Conservation (phyloP, 2,329 filamentous ascomycete genomes). For the Paramyrothecium sp. region DNA sequence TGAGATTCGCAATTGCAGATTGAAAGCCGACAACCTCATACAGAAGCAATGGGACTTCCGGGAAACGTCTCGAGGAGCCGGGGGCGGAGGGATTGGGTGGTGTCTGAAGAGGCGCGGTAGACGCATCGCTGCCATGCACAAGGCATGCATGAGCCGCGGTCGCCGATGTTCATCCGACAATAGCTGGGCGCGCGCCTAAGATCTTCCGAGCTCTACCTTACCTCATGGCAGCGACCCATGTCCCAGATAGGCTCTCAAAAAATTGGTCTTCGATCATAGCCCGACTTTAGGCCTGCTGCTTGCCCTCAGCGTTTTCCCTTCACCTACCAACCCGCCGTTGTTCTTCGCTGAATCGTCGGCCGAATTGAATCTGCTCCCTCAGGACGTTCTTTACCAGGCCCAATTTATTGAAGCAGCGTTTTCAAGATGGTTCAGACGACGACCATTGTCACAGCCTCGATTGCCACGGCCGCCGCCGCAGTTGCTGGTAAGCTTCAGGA, state of each 20-base stretch:
- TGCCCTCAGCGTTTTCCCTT: not conserved
- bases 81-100: not conserved
- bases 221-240: not conserved
- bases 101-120: not conserved
- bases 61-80: too few relatives aligned
- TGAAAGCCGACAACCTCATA: not conserved
- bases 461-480: constrained; percentile 59
- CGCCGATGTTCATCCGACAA: constrained; percentile 11
- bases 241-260: not conserved
- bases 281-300: not conserved
- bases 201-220: constrained; percentile 8
- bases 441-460: constrained; percentile 59
- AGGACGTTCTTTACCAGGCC: too few relatives aligned
- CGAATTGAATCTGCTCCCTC: not conserved
- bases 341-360: not conserved
- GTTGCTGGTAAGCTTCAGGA: constrained; percentile 49
- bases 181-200: constrained; percentile 11
- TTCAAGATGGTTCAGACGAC: constrained; percentile 46
- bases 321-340: not conserved
- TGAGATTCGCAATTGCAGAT: not conserved
- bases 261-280: constrained; percentile 1
- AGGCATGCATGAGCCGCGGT: not conserved
- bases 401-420: not conserved
- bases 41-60: too few relatives aligned
- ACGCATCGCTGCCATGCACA: not conserved